Conservation (phyloP, 495 filamentous ascomycete genomes). For the Haplographium delicatum region DNA sequence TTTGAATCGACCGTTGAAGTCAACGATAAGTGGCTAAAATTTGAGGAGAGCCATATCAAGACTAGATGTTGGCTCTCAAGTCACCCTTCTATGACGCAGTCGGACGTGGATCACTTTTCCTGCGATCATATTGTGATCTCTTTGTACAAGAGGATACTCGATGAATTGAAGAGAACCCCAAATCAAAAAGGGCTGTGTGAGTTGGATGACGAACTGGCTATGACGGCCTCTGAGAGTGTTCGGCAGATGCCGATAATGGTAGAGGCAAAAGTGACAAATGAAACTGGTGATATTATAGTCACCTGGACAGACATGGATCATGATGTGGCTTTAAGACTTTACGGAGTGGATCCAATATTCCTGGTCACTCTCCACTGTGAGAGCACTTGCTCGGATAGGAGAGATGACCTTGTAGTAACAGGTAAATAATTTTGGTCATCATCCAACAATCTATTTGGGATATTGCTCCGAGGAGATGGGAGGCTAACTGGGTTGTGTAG, state of each 20-base stretch:
- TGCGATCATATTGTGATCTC: slow-evolving; percentile 13
- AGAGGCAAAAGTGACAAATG: not conserved
- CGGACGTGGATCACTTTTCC: slow-evolving; percentile 5
- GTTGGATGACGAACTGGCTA: not conserved
- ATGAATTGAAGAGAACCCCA: not conserved
- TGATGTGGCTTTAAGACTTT: not conserved
- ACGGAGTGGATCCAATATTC: slow-evolving; percentile 4
- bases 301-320: slow-evolving; percentile 7
- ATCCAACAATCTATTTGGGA: not conserved
- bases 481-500: too few species aligned
- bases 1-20: slow-evolving; percentile 1
- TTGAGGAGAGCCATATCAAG: not conserved
- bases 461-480: too few species aligned
- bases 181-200: not conserved
- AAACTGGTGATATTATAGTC: slow-evolving; percentile 1
- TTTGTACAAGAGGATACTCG: slow-evolving; percentile 9
- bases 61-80: slow-evolving; percentile 5
- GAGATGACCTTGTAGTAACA: slow-evolving; percentile 1
- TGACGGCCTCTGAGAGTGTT: slow-evolving; percentile 7
- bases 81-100: not conserved
- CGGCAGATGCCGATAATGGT: slow-evolving; percentile 18
- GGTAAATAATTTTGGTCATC: not conserved
- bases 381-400: slow-evolving; percentile 6
- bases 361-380: slow-evolving; percentile 16
- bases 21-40: slow-evolving; percentile 17